Evolutionary conservation across 2,329 filamentous ascomycete genomes (phyloP).

Genomic region (Fusarium nurragi): DNA sequence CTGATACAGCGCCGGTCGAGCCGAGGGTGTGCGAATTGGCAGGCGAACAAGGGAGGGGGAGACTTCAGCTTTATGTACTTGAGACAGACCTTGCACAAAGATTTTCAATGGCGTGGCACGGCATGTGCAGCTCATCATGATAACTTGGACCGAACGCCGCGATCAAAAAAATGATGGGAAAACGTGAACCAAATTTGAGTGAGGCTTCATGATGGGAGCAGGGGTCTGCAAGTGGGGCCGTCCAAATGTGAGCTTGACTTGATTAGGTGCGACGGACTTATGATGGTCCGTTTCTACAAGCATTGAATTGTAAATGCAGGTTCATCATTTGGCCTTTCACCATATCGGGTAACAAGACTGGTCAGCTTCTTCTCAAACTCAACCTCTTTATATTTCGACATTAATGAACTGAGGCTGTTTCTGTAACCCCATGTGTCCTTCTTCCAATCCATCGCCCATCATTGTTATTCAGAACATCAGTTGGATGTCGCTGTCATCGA

Average conservation of each 20-base stretch:
- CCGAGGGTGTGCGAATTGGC: conserved; percentile 10
- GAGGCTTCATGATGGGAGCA: conserved; percentile 36
- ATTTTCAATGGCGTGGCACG: conserved; percentile 56
- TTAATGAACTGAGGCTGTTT: not conserved
- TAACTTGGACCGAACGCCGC: conserved; percentile 2
- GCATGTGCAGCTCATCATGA: conserved; percentile 60
- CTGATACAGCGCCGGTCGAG: conserved; percentile 15
- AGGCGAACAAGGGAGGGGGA: conserved; percentile 29
- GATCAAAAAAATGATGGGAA: conserved; percentile 25
- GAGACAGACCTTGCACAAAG: conserved; percentile 59
- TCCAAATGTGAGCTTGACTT: not conserved
- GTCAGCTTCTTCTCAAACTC: too few species aligned
- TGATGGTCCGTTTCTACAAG: conserved; percentile 1
- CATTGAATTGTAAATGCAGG: not conserved
- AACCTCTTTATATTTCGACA: too few species aligned
- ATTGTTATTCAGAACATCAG: not conserved
- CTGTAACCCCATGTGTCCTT: not conserved
- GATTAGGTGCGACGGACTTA: conserved; percentile 17
- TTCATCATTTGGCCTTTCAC: not conserved
- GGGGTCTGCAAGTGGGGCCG: conserved; percentile 37
- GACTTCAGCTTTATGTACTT: conserved; percentile 50
- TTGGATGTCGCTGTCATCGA: conserved; percentile 30
- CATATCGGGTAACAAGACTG: not conserved
- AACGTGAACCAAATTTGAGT: conserved; percentile 37
- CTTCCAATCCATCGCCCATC: not conserved